These are phyloP conservation scores for Eleusine coracana DNA, from an alignment of 176 grass and related monocot genomes.

Conservation along the genomic window DNA sequence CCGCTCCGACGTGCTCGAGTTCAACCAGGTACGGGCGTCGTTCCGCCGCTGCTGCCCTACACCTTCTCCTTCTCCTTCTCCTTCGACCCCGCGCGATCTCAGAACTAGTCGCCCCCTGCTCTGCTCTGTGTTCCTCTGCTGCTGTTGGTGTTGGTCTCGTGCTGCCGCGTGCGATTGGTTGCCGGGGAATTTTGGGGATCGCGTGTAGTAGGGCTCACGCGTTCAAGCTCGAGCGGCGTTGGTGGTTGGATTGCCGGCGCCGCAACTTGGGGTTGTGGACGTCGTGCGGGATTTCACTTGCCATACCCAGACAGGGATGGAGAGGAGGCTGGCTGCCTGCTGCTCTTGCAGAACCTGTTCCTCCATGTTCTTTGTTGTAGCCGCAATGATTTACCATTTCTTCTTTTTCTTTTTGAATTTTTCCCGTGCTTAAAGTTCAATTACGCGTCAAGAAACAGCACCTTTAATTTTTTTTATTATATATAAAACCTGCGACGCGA, in stretches of 20 bases:
- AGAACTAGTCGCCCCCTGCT: background rate
- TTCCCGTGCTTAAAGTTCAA: background rate
- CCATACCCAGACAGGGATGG: background rate
- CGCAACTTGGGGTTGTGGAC: background rate
- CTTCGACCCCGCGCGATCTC: background rate
- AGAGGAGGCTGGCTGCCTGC: background rate
- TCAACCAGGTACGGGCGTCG: conserved; percentile 67
- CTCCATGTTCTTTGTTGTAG: background rate
- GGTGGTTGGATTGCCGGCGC: background rate
- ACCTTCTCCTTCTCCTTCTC: background rate
- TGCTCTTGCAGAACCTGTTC: background rate
- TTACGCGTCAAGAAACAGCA: background rate
- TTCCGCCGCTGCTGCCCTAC: background rate
- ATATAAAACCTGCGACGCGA: background rate
- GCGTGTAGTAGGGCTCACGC: background rate
- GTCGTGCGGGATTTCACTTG: background rate
- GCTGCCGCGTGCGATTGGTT: background rate
- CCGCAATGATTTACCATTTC: background rate
- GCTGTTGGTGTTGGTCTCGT: background rate
- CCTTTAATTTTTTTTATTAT: background rate
- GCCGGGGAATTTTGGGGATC: conserved; percentile 6
- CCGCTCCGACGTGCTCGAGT: conserved; percentile 94
- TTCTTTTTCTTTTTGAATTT: background rate
- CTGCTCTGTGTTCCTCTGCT: background rate
- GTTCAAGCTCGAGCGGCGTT: background rate